A percentile compares a stretch with the other conserved stretches of the same genome.
Conservation (phyloP, 257 asterid species). For the Perilla frutescens region DNA sequence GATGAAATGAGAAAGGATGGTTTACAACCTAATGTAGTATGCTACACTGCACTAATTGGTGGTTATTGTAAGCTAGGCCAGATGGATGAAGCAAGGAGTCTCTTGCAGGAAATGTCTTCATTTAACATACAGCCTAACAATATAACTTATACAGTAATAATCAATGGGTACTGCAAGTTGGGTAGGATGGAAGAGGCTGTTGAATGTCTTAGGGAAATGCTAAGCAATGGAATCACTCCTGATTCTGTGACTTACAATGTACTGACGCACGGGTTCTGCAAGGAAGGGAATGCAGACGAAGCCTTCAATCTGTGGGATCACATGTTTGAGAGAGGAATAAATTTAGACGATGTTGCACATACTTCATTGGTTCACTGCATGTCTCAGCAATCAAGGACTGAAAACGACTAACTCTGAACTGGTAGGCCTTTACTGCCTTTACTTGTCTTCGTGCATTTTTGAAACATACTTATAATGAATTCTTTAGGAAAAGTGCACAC, state of each 20-base stretch:
- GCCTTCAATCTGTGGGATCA: constrained; percentile 61
- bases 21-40: constrained; percentile 71
- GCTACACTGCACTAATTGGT: constrained; percentile 81
- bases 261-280: constrained; percentile 59
- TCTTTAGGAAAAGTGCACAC: background rate
- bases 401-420: constrained; percentile 47
- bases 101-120: constrained; percentile 73
- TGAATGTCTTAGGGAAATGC: constrained; percentile 64
- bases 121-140: constrained; percentile 62
- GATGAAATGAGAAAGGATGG: constrained; percentile 68
- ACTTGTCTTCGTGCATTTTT: constrained; percentile 11
- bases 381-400: constrained; percentile 49
- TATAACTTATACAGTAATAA: constrained; percentile 76
- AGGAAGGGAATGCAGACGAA: constrained; percentile 66
- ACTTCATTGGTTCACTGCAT: constrained; percentile 67
- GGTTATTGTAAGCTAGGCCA: constrained; percentile 83
- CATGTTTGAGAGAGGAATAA: constrained; percentile 57
- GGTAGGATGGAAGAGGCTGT: constrained; percentile 65
- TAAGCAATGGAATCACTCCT: constrained; percentile 63
- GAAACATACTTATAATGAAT: background rate
- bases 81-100: constrained; percentile 62
- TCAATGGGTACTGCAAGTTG: constrained; percentile 68
- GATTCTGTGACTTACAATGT: constrained; percentile 73
- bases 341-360: constrained; percentile 67
- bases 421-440: constrained; percentile 30